Evolutionary conservation across 169 alveolate genomes (phyloP).

Genomic region (Cyclospora cayetanensis): DNA sequence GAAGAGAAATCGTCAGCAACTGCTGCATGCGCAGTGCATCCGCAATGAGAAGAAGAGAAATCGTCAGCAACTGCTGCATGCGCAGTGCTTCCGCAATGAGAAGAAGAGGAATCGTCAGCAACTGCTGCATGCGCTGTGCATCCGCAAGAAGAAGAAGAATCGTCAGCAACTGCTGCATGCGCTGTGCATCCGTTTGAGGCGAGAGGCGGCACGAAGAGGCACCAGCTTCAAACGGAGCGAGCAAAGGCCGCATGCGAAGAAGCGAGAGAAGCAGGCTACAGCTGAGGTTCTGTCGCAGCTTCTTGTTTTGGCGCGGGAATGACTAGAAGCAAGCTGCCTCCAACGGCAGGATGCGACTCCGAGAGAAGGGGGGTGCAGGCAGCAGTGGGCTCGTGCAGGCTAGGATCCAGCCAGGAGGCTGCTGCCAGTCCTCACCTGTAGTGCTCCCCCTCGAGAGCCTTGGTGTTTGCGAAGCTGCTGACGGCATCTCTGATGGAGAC

Average conservation of each 20-base stretch:
- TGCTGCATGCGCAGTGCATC: background rate
- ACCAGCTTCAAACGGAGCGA: background rate
- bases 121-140: background rate
- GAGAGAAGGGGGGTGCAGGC: background rate
- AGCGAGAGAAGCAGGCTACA: background rate
- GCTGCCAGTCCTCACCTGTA: slow-evolving; percentile 70
- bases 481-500: slow-evolving; percentile 81
- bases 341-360: background rate
- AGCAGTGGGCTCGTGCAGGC: no score
- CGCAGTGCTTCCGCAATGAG: background rate
- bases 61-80: slow-evolving; percentile 12
- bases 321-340: background rate
- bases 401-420: no score
- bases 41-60: background rate
- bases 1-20: background rate
- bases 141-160: background rate
- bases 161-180: slow-evolving; percentile 15
- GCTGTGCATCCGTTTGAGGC: background rate
- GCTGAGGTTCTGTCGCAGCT: background rate
- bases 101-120: background rate
- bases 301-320: background rate
- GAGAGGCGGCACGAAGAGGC: background rate
- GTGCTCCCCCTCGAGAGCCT: slow-evolving; percentile 80
- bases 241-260: background rate
- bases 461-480: slow-evolving; percentile 76